phyloP scores from a whole-genome alignment of 768 basidiomycete species.

The Suillus discolor region DNA sequence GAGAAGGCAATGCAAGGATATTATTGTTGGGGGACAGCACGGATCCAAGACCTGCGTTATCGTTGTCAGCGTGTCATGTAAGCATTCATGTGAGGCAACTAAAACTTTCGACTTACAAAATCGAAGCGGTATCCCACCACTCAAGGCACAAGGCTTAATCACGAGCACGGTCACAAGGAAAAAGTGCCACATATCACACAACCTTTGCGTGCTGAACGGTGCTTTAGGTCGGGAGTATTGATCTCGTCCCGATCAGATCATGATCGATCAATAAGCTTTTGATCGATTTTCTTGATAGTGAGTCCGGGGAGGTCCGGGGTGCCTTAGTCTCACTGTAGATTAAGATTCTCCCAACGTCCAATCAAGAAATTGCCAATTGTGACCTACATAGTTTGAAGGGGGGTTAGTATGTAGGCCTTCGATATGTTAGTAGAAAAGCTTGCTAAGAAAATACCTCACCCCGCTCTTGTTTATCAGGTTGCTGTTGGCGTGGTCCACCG shows the following conservation, averaged over 20 bases:
- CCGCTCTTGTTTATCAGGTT: not conserved
- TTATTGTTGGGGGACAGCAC: slow-evolving; percentile 1
- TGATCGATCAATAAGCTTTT: slow-evolving; percentile 9
- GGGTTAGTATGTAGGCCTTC: not conserved
- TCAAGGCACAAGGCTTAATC: not conserved
- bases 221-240: not conserved
- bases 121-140: not conserved
- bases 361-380: not conserved
- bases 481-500: too few relatives aligned
- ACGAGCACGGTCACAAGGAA: not conserved
- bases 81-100: not conserved
- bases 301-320: slow-evolving; percentile 3
- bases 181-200: not conserved
- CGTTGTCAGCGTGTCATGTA: not conserved
- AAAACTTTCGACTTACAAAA: not conserved
- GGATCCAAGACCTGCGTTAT: slow-evolving; percentile 7
- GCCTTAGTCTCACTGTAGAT: slow-evolving; percentile 8
- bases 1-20: slow-evolving; percentile 1
- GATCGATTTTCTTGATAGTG: slow-evolving; percentile 6
- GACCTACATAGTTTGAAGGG: not conserved
- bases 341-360: slow-evolving; percentile 5
- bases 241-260: slow-evolving; percentile 8
- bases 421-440: not conserved
- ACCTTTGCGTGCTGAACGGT: slow-evolving; percentile 2
- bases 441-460: not conserved